Evolutionary conservation across 2,329 filamentous ascomycete species (phyloP).

Genomic region (Cytospora paraplurivora): DNA sequence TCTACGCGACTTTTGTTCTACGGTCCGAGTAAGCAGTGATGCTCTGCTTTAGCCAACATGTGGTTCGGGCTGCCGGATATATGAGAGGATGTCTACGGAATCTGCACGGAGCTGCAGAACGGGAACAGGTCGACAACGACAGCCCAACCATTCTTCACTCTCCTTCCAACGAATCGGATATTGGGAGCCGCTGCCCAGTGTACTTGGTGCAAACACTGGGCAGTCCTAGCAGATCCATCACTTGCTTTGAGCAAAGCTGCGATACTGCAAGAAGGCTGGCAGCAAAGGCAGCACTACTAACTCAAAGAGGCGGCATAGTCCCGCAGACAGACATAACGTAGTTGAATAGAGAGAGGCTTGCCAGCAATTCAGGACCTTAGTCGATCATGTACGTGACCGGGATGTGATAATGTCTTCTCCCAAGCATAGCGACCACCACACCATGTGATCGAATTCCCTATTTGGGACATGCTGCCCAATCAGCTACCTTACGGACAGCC

Average conservation of each 20-base stretch:
- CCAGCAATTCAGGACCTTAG: background rate
- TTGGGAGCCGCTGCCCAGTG: background rate
- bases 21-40: background rate
- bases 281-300: slow-evolving; percentile 13
- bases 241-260: background rate
- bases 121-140: background rate
- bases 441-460: background rate
- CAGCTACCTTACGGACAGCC: background rate
- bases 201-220: background rate
- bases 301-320: slow-evolving; percentile 7
- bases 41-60: background rate
- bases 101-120: background rate
- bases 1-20: background rate
- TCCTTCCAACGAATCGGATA: background rate
- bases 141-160: background rate
- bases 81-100: background rate
- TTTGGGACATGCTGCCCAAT: slow-evolving; percentile 6
- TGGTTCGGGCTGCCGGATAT: background rate
- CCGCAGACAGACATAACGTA: slow-evolving; percentile 13
- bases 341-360: slow-evolving; percentile 7
- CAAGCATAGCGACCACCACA: background rate
- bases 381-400: background rate
- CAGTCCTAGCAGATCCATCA: background rate
- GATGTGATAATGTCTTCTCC: background rate
- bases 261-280: slow-evolving; percentile 7